Base-by-base conservation (phyloP, 306 rosid species). In the Hippophae rhamnoides region DNA sequence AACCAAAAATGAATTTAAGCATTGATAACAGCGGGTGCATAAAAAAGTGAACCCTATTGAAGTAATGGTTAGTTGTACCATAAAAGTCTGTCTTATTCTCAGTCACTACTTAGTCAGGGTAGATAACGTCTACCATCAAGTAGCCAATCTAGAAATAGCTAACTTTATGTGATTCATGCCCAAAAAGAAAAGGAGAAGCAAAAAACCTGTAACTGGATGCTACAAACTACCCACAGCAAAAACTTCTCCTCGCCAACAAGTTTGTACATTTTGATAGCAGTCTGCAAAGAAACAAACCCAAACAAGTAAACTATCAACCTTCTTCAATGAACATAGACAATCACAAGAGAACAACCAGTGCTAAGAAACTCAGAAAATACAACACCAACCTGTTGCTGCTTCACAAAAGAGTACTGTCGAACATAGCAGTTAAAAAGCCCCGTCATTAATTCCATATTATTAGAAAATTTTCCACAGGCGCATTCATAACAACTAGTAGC, bases 231-330 rank as follows among this genome's bases (percentile, higher is more conserved):
- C 97, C 99, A 93, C 47, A 93, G 94, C 86, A 93, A 78, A 69
- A 81, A 86, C 57, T 87, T 84, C 67, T 93, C 99, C 81, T 89
- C 97, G 43, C 94, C 95, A 58, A 73, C 85, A 61, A 76, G 90
- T 70, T 93, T 93, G 81, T 93, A 89, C 99, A 93, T 93, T 74
- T 86, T 89, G 77, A 93, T 89, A 69, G 99, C 99, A 48, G 94
- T 93, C 99, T 93, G 90, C 69, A 73, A 74, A 64, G 9, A 40
- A 18, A 18, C 23, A 18, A 18, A 18, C 23, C 23, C 23, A 18
- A 18, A 18, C 23, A 18, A 38, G 12, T 1, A 47, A 48, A 60
- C 3, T 38, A 27, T 18, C 13, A 13, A 4, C 49, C 18, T 12
- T 41, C 51, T 6, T 14, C 47, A 41, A 42, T 7, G 62, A 70